Percentiles rank a stretch among this genome's conserved stretches.
Evolutionary conservation across 192 early-diverging fungal genomes (phyloP).

Genomic region (Funneliformis mosseae): DNA sequence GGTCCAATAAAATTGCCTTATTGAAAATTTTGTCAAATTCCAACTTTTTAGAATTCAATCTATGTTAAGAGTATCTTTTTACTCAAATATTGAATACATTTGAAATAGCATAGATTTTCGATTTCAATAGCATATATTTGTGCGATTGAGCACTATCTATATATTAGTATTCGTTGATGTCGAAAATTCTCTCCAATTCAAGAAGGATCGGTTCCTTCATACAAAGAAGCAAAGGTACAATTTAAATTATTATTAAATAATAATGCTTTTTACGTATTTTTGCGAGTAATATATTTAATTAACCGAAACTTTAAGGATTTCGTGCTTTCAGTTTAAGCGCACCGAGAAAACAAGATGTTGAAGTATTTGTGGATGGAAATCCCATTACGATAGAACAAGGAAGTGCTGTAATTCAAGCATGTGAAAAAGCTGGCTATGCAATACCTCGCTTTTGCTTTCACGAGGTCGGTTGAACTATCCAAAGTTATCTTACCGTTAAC

Average conservation of each 20-base stretch:
- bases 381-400: slow-evolving; percentile 89
- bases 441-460: slow-evolving; percentile 79
- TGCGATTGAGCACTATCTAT: too few relatives aligned
- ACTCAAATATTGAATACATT: too few relatives aligned
- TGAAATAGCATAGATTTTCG: too few relatives aligned
- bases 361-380: slow-evolving; percentile 91
- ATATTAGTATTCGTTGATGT: background rate
- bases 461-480: slow-evolving; percentile 23
- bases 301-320: background rate
- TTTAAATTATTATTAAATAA: background rate
- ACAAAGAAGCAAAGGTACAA: background rate
- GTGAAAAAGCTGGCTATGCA: slow-evolving; percentile 92
- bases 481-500: background rate
- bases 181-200: background rate
- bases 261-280: background rate
- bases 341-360: slow-evolving; percentile 66
- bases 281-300: background rate
- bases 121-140: too few relatives aligned
- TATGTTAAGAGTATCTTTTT: too few relatives aligned
- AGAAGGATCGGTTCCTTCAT: background rate
- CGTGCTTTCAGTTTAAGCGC: background rate
- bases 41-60: too few relatives aligned
- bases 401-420: slow-evolving; percentile 95
- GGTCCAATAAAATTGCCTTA: too few relatives aligned
- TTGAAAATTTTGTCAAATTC: too few relatives aligned